Conservation (phyloP, 306 rosid genomes). For the Rubus parviflorus region DNA sequence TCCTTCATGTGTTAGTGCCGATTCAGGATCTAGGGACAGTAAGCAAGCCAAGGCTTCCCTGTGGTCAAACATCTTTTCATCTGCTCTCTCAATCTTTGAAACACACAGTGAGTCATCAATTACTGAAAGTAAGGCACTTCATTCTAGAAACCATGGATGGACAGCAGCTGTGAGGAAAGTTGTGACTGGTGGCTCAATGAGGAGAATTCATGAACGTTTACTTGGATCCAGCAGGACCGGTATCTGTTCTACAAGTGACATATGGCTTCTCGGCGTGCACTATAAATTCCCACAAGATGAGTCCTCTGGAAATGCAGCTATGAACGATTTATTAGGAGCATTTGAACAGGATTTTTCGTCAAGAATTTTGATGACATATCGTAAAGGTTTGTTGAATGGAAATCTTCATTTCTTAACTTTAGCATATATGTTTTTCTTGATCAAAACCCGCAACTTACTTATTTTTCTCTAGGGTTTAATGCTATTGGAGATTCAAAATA, state of each 20-base stretch:
- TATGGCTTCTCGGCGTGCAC: slow-evolving; percentile 93
- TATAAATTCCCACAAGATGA: slow-evolving; percentile 47
- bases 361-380: slow-evolving; percentile 81
- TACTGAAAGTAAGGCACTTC: slow-evolving; percentile 47
- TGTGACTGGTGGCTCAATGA: slow-evolving; percentile 66
- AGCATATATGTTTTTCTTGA: too few species aligned
- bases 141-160: slow-evolving; percentile 24
- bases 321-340: slow-evolving; percentile 17
- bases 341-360: slow-evolving; percentile 79
- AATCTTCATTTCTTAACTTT: too few species aligned
- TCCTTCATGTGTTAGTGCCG: slow-evolving; percentile 45
- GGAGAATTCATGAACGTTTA: slow-evolving; percentile 79
- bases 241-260: slow-evolving; percentile 69
- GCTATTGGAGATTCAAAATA: slow-evolving; percentile 78
- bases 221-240: slow-evolving; percentile 62
- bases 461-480: slow-evolving; percentile 33
- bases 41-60: slow-evolving; percentile 63
- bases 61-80: slow-evolving; percentile 80
- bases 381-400: slow-evolving; percentile 52
- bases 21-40: slow-evolving; percentile 51
- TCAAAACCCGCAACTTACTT: too few species aligned
- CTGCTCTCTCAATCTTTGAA: slow-evolving; percentile 72
- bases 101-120: background rate
- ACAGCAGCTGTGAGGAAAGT: slow-evolving; percentile 41
- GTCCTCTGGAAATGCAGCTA: slow-evolving; percentile 28